Evolutionary conservation across 306 rosid species (phyloP).

Genomic region (Cicer chorassanicum): DNA sequence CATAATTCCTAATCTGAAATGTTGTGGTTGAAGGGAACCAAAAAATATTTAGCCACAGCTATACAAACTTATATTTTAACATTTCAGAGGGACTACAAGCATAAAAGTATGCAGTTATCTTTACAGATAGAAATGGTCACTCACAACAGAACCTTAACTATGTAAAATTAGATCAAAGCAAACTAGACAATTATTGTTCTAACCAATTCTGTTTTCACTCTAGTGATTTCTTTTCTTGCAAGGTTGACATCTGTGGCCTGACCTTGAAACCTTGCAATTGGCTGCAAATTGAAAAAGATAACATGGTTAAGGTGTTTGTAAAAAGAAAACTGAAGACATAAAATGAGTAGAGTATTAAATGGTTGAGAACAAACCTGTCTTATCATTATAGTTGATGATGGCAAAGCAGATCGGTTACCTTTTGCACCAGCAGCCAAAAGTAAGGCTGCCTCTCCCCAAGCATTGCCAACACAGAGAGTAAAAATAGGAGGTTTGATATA

Average conservation of each 20-base stretch:
- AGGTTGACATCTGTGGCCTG: slow-evolving; percentile 87
- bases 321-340: slow-evolving; percentile 4
- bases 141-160: slow-evolving; percentile 17
- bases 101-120: slow-evolving; percentile 12
- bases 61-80: slow-evolving; percentile 22
- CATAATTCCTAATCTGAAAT: slow-evolving; percentile 36
- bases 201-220: slow-evolving; percentile 83
- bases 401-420: slow-evolving; percentile 97
- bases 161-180: slow-evolving; percentile 17
- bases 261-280: slow-evolving; percentile 93
- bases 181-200: slow-evolving; percentile 45
- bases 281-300: slow-evolving; percentile 60
- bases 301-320: slow-evolving; percentile 27
- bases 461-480: slow-evolving; percentile 94
- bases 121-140: slow-evolving; percentile 28
- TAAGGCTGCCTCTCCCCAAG: slow-evolving; percentile 99
- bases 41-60: slow-evolving; percentile 33
- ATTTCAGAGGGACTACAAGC: slow-evolving; percentile 26
- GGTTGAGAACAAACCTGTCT: slow-evolving; percentile 69
- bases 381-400: slow-evolving; percentile 94
- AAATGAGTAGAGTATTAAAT: slow-evolving; percentile 18
- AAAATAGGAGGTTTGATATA: slow-evolving; percentile 88
- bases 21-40: slow-evolving; percentile 35
- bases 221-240: slow-evolving; percentile 80
- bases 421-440: slow-evolving; percentile 95